Evolutionary conservation across 768 basidiomycete species (phyloP).

Genomic region (Filobasidium wieringae): DNA sequence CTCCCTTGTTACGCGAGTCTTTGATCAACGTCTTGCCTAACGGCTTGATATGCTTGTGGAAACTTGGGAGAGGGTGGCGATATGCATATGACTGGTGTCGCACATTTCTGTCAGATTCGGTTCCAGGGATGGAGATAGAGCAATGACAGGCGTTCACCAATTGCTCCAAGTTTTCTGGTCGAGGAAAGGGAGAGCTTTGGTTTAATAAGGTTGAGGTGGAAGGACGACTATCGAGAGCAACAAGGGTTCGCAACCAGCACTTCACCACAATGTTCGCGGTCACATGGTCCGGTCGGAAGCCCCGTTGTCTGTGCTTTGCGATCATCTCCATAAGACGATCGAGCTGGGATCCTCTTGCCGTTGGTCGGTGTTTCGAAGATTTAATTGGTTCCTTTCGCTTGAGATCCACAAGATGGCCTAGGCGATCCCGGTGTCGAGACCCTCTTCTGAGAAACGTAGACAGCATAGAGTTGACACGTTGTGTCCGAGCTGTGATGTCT

Average conservation of each 20-base stretch:
- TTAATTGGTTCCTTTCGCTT: too few relatives aligned
- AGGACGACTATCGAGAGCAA: not conserved
- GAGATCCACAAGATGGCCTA: too few relatives aligned
- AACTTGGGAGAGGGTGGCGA: not conserved
- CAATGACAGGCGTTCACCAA: not conserved
- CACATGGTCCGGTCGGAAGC: not conserved
- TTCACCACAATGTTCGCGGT: not conserved
- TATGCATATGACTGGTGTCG: not conserved
- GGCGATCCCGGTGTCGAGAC: too few relatives aligned
- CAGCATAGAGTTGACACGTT: too few relatives aligned
- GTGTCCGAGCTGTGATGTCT: too few relatives aligned
- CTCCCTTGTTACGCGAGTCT: not conserved
- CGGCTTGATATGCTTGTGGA: not conserved
- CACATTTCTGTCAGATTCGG: not conserved
- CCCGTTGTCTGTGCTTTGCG: not conserved
- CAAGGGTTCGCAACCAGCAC: not conserved
- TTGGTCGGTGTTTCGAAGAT: too few relatives aligned
- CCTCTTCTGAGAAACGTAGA: too few relatives aligned
- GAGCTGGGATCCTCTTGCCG: not conserved
- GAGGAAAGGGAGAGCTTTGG: too few relatives aligned
- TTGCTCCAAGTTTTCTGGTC: too few relatives aligned
- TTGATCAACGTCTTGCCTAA: not conserved
- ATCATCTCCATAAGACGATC: not conserved
- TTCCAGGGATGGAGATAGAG: not conserved
- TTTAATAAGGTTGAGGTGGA: not conserved